Evolutionary conservation across 768 basidiomycete genomes (phyloP), one percentile per base, ranked within the genome.

Genomic region (Russula brevipes): DNA sequence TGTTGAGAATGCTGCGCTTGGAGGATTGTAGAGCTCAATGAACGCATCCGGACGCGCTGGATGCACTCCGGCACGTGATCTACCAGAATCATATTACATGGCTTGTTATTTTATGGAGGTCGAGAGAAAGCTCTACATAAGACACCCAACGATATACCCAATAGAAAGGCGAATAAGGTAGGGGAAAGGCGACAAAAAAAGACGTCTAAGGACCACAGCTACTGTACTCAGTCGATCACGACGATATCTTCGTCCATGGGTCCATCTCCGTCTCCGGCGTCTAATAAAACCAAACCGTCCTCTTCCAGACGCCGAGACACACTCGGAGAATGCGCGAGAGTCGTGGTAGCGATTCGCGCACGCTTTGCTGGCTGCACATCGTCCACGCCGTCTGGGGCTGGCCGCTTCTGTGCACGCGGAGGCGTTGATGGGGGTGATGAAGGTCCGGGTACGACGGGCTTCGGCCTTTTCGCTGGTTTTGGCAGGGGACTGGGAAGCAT

Each of bases 221-320:
- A 46, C 5, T 5, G 2, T 31, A 16, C 16, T 81, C 74, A 82
- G 69, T 86, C 82, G 66, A 85, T 79, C 72, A 75, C 80, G 57
- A 86, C 85, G 11, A 85, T 54, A 46, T 81, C 70, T 33, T 76
- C 85, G 39, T 78, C 79, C 36, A 85, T 71, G 67, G 72, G 69
- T 66, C 85, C 85, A 60, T 82, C 77, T 39, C 76, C 75, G 38
- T 24, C 24, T 24, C 24, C 24, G n/a, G n/a, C n/a, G 24, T 89
- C 88, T 71, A 93, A 73, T 68, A 90, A 65, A 39, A 93, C 71
- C 50, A 92, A 69, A 9, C 90, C 91, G 59, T 92, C 89, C 69
- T 87, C 85, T 52, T 92, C 90, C 60, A 91, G 70, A 65, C 76
- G 73, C 60, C 82, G 74, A 69, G 80, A 83, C 75, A 89, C 88